Evolutionary conservation across 2,329 filamentous ascomycete species (phyloP).

Genomic region (Hymenoscyphus occultus): DNA sequence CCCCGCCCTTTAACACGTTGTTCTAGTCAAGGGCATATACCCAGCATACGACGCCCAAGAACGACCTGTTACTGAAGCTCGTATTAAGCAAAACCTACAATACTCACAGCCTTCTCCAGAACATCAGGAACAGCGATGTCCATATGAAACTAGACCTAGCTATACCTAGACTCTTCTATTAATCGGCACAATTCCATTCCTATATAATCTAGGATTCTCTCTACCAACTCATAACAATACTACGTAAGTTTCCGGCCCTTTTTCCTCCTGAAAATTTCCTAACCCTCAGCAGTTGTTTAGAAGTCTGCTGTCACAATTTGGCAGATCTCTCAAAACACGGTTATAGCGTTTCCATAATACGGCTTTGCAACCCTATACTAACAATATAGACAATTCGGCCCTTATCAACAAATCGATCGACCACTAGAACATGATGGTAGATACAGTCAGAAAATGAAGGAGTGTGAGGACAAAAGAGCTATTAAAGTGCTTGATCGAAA

Average conservation of each 20-base stretch:
- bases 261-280: too few species aligned
- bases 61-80: slow-evolving; percentile 75
- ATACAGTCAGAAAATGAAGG: slow-evolving; percentile 42
- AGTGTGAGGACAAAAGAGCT: slow-evolving; percentile 65
- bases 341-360: too few species aligned
- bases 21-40: slow-evolving; percentile 85
- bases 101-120: slow-evolving; percentile 38
- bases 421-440: slow-evolving; percentile 15
- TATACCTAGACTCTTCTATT: slow-evolving; percentile 56
- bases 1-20: slow-evolving; percentile 73
- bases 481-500: slow-evolving; percentile 63
- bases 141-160: slow-evolving; percentile 39
- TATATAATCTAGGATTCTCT: slow-evolving; percentile 38
- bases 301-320: too few species aligned
- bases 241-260: too few species aligned
- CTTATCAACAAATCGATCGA: slow-evolving; percentile 25
- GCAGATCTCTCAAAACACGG: too few species aligned
- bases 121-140: slow-evolving; percentile 39
- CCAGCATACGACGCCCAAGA: slow-evolving; percentile 83
- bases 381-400: slow-evolving; percentile 28
- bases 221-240: slow-evolving; percentile 30
- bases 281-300: too few species aligned
- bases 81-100: slow-evolving; percentile 49
- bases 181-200: slow-evolving; percentile 50
- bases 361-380: slow-evolving; percentile 31